These are phyloP conservation scores for Microcos paniculata DNA, from an alignment of 345 rosid species.

Conservation along the genomic window DNA sequence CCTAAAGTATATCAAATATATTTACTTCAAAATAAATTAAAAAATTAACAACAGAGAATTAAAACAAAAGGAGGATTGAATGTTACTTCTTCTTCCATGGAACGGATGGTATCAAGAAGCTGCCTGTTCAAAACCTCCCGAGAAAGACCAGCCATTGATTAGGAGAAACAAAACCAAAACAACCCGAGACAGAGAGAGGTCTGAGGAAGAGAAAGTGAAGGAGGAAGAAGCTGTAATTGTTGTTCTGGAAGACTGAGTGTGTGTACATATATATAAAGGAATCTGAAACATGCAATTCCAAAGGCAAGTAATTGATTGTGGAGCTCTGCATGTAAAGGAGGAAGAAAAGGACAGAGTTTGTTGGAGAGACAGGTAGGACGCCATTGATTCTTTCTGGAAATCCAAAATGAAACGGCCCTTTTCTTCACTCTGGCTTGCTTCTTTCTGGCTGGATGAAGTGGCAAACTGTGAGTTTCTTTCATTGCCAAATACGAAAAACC, in stretches of 20 bases:
- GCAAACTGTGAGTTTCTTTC: no score
- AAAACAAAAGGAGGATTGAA: not conserved
- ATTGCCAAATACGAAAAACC: no score
- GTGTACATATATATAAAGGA: not conserved
- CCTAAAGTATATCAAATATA: no score
- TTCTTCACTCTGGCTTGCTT: no score
- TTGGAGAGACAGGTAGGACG: no score
- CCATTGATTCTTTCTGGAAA: constrained; percentile 4
- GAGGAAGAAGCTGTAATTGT: no score
- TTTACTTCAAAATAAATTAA: not conserved
- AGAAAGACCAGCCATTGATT: not conserved
- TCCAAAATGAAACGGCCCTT: constrained; percentile 2
- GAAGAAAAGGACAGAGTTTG: not conserved
- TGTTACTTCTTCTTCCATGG: constrained; percentile 26
- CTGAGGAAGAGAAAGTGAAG: not conserved
- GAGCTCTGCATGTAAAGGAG: not conserved
- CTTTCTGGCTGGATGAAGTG: no score
- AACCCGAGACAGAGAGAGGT: not conserved
- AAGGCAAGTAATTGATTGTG: constrained; percentile 9
- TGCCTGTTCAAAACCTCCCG: constrained; percentile 10
- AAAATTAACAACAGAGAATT: not conserved
- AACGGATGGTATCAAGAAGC: constrained; percentile 9
- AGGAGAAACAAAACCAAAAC: not conserved
- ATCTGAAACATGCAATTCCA: no score
- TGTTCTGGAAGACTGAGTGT: not conserved